phyloP scores from a whole-genome alignment of 768 basidiomycete species.

The Cyclocybe aegerita region DNA sequence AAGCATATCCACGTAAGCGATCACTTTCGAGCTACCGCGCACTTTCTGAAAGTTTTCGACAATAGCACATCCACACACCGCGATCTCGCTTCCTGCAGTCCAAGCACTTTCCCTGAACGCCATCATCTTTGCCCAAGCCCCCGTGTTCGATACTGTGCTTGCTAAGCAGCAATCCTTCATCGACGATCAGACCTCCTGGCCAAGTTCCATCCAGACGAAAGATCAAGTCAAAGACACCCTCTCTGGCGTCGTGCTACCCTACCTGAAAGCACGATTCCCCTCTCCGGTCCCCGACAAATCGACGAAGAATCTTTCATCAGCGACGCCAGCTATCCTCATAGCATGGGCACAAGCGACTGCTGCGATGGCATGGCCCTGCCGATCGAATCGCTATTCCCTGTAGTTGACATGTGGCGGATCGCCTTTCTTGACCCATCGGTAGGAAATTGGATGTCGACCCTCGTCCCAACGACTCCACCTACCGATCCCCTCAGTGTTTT shows the following conservation, averaged over 20 bases:
- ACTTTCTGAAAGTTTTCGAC: too few species aligned
- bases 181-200: slow-evolving; percentile 41
- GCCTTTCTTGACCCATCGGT: slow-evolving; percentile 66
- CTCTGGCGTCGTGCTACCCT: slow-evolving; percentile 50
- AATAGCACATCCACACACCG: slow-evolving; percentile 74
- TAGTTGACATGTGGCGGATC: slow-evolving; percentile 82
- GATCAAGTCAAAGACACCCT: slow-evolving; percentile 52
- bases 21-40: slow-evolving; percentile 5
- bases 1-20: slow-evolving; percentile 75
- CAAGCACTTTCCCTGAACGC: slow-evolving; percentile 67
- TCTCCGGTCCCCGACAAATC: slow-evolving; percentile 13
- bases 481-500: slow-evolving; percentile 44
- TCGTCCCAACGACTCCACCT: slow-evolving; percentile 19
- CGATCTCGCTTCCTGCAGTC: slow-evolving; percentile 57
- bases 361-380: slow-evolving; percentile 47
- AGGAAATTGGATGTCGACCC: slow-evolving; percentile 46
- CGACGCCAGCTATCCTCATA: slow-evolving; percentile 37
- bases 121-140: slow-evolving; percentile 74
- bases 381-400: slow-evolving; percentile 65
- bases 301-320: slow-evolving; percentile 23
- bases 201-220: slow-evolving; percentile 25
- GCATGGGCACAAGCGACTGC: slow-evolving; percentile 50
- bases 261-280: slow-evolving; percentile 61
- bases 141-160: slow-evolving; percentile 62
- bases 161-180: slow-evolving; percentile 65